Percentiles rank a stretch among this genome's conserved stretches.
Evolutionary conservation across 2,329 filamentous ascomycete genomes (phyloP).

Genomic region (Clathrospora elynae): DNA sequence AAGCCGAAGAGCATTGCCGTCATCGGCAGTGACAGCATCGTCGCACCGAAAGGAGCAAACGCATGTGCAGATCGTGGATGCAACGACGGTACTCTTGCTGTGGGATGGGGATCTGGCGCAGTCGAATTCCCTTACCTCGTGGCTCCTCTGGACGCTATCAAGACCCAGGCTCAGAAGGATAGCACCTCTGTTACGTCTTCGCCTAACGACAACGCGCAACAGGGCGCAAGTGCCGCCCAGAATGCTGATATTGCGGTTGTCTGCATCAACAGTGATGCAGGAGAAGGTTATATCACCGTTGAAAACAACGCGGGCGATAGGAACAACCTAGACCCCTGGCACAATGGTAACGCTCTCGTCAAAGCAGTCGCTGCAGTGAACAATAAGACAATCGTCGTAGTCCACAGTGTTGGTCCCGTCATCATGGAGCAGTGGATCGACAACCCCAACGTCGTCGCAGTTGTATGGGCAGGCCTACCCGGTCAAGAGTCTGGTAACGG

Average conservation of each 20-base stretch:
- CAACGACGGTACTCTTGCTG: slow-evolving; percentile 66
- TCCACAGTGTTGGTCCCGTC: slow-evolving; percentile 47
- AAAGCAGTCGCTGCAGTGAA: slow-evolving; percentile 45
- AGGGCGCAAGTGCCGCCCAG: slow-evolving; percentile 47
- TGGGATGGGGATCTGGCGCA: slow-evolving; percentile 70
- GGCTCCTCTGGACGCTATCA: slow-evolving; percentile 52
- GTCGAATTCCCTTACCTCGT: slow-evolving; percentile 54
- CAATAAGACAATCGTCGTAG: slow-evolving; percentile 48
- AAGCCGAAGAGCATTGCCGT: slow-evolving; percentile 64
- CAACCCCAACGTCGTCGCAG: slow-evolving; percentile 46
- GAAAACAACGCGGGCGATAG: slow-evolving; percentile 55
- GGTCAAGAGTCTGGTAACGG: slow-evolving; percentile 52
- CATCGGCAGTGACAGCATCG: slow-evolving; percentile 80
- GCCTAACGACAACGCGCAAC: slow-evolving; percentile 46
- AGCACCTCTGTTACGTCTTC: slow-evolving; percentile 49
- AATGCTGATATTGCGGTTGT: slow-evolving; percentile 51
- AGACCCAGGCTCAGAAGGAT: slow-evolving; percentile 43
- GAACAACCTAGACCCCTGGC: slow-evolving; percentile 56
- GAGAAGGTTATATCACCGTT: slow-evolving; percentile 57
- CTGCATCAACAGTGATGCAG: slow-evolving; percentile 56
- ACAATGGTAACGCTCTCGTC: slow-evolving; percentile 51
- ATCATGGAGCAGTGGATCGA: slow-evolving; percentile 46
- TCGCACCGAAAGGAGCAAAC: slow-evolving; percentile 76
- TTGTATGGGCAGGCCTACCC: slow-evolving; percentile 50
- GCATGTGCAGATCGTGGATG: slow-evolving; percentile 72